These are phyloP conservation scores for Scutellaria minor DNA, from an alignment of 257 asterid genomes.

Conservation along the genomic window DNA sequence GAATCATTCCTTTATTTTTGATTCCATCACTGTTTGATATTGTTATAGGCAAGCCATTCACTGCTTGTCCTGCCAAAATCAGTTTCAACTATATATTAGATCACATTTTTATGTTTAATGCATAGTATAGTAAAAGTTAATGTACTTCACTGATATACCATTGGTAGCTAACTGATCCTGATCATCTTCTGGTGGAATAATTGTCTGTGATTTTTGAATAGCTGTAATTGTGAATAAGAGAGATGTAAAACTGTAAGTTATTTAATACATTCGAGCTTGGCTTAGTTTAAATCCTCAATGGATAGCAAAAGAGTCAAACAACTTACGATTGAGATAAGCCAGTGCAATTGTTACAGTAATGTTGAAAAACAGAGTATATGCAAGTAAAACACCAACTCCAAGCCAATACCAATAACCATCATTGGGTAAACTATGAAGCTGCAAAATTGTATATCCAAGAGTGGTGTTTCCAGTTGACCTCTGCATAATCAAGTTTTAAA, in stretches of 20 bases:
- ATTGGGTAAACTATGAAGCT: slow-evolving; percentile 65
- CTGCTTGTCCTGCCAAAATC: slow-evolving; percentile 47
- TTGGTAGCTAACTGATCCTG: slow-evolving; percentile 37
- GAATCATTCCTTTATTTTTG: slow-evolving; percentile 80
- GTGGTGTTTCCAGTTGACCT: slow-evolving; percentile 49
- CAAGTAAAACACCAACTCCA: slow-evolving; percentile 68
- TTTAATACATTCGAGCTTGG: neutral
- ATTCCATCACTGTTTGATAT: slow-evolving; percentile 29
- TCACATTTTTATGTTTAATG: slow-evolving; percentile 24
- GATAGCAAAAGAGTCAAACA: slow-evolving; percentile 15
- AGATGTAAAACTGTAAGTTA: neutral
- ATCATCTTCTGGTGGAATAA: slow-evolving; percentile 50
- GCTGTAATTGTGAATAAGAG: slow-evolving; percentile 53
- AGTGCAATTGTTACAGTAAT: slow-evolving; percentile 63
- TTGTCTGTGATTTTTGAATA: slow-evolving; percentile 59
- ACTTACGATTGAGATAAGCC: slow-evolving; percentile 75
- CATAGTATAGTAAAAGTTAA: slow-evolving; percentile 1
- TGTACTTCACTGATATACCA: slow-evolving; percentile 39
- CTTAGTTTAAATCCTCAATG: neutral
- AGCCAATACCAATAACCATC: slow-evolving; percentile 78
- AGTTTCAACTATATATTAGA: slow-evolving; percentile 22
- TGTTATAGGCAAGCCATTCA: slow-evolving; percentile 26
- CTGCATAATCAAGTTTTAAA: slow-evolving; percentile 49
- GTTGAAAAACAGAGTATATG: slow-evolving; percentile 72
- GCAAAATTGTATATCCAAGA: slow-evolving; percentile 62